phyloP scores from a whole-genome alignment of 805 yeast genomes.

The Starmerella etchellsii region DNA sequence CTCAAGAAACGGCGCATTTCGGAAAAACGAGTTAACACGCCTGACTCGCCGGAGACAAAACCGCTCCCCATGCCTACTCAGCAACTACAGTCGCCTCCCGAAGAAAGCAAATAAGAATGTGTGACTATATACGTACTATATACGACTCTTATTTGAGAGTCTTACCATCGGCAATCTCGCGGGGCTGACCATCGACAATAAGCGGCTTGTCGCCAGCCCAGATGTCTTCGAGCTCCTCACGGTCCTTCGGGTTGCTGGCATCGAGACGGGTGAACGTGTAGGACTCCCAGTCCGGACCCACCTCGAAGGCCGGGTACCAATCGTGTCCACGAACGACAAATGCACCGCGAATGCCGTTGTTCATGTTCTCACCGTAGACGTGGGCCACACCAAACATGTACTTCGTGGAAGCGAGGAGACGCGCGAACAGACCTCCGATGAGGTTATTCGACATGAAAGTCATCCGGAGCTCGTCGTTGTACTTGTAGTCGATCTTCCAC shows the following conservation, averaged over 20 bases:
- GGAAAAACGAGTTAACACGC: no score
- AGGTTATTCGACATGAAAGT: conserved; percentile 98
- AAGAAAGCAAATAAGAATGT: no score
- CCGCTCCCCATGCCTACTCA: no score
- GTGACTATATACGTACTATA: neutral
- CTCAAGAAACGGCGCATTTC: neutral
- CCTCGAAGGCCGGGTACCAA: conserved; percentile 78
- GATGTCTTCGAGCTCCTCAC: conserved; percentile 72
- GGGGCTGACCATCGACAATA: conserved; percentile 59
- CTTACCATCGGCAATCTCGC: conserved; percentile 94
- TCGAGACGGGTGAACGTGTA: conserved; percentile 75
- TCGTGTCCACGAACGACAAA: conserved; percentile 95
- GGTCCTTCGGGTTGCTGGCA: conserved; percentile 60
- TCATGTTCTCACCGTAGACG: conserved; percentile 97
- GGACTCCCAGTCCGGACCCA: conserved; percentile 99
- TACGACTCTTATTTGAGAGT: conserved; percentile 63
- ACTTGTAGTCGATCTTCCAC: conserved; percentile 91
- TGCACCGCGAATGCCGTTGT: conserved; percentile 94
- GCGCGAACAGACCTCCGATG: conserved; percentile 95
- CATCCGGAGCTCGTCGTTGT: conserved; percentile 92
- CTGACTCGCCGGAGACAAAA: no score
- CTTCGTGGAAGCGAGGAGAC: conserved; percentile 83
- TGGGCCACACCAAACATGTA: conserved; percentile 87
- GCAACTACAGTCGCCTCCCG: no score
- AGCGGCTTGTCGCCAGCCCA: conserved; percentile 99